These are phyloP conservation scores for Blastobotrys persicus DNA, from an alignment of 1,139 yeast species.

Conservation along the genomic window DNA sequence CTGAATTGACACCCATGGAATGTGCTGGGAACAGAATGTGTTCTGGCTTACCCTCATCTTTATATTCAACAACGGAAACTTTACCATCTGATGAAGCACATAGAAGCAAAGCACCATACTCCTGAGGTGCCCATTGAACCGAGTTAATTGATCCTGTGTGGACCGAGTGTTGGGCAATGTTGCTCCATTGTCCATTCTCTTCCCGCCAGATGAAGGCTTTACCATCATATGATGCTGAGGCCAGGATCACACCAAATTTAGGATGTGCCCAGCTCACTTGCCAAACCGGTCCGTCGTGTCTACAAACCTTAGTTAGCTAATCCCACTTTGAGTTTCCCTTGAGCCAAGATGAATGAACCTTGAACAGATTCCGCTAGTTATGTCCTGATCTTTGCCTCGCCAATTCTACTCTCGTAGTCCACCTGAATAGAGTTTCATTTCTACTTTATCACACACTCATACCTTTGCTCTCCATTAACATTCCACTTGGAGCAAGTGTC, in stretches of 20 bases:
- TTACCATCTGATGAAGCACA: slow-evolving; percentile 94
- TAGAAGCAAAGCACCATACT: slow-evolving; percentile 85
- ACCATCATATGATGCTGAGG: slow-evolving; percentile 95
- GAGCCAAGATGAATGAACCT: too few species aligned
- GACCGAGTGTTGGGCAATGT: slow-evolving; percentile 79
- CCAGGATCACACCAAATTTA: slow-evolving; percentile 90
- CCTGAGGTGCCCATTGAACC: slow-evolving; percentile 97
- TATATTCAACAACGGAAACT: slow-evolving; percentile 86
- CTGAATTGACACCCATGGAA: slow-evolving; percentile 89
- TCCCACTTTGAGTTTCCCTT: too few species aligned
- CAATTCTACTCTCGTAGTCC: too few species aligned
- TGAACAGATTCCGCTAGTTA: too few species aligned
- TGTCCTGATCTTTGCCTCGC: too few species aligned
- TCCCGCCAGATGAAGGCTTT: slow-evolving; percentile 94
- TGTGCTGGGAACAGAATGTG: slow-evolving; percentile 72
- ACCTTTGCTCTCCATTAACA: not conserved
- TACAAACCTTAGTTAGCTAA: slow-evolving; percentile 13
- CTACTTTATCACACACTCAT: too few species aligned
- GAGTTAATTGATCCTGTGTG: slow-evolving; percentile 95
- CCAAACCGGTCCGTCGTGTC: slow-evolving; percentile 98
- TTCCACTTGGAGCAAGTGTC: not conserved
- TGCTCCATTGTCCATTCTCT: slow-evolving; percentile 84
- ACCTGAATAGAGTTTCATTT: not conserved
- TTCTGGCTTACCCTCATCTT: slow-evolving; percentile 83
- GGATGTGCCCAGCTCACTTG: slow-evolving; percentile 99